A percentile compares a stretch with the other conserved stretches of the same genome.
These are phyloP conservation scores for Penicillium griseofulvum DNA, from an alignment of 2,329 filamentous ascomycete species.

Conservation along the genomic window DNA sequence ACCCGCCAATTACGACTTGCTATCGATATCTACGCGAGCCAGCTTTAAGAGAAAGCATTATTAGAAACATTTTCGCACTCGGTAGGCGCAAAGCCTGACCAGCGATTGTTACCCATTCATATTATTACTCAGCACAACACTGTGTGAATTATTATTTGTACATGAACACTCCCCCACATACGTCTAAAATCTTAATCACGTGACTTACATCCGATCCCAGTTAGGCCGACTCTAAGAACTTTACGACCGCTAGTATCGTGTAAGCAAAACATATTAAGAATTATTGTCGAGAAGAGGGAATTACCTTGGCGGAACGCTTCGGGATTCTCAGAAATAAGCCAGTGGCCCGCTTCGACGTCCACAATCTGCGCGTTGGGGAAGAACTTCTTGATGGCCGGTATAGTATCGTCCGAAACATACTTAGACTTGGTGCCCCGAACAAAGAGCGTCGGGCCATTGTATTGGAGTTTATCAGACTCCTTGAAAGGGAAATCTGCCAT, in stretches of 20 bases:
- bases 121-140: not conserved
- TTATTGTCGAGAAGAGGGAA: not conserved
- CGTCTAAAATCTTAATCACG: not conserved
- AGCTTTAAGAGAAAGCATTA: not conserved
- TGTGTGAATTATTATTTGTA: not conserved
- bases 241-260: conserved; percentile 30
- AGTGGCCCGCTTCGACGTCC: conserved; percentile 45
- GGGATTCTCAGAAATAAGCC: conserved; percentile 47
- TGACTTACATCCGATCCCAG: not conserved
- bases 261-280: conserved; percentile 7
- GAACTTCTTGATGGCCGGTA: conserved; percentile 43
- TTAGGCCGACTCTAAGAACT: conserved; percentile 30
- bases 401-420: conserved; percentile 41
- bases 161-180: not conserved
- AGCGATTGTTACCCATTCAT: not conserved
- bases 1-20: not conserved
- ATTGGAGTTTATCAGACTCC: conserved; percentile 65
- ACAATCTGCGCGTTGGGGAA: conserved; percentile 42
- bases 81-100: not conserved
- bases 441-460: conserved; percentile 76
- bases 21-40: not conserved
- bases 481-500: conserved; percentile 89
- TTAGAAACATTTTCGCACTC: not conserved
- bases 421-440: conserved; percentile 51
- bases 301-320: conserved; percentile 43